A percentile compares a stretch with the other conserved stretches of the same genome.
These are phyloP conservation scores for Pseudocercospora vitis DNA, from an alignment of 2,329 filamentous ascomycete genomes.

Conservation along the genomic window DNA sequence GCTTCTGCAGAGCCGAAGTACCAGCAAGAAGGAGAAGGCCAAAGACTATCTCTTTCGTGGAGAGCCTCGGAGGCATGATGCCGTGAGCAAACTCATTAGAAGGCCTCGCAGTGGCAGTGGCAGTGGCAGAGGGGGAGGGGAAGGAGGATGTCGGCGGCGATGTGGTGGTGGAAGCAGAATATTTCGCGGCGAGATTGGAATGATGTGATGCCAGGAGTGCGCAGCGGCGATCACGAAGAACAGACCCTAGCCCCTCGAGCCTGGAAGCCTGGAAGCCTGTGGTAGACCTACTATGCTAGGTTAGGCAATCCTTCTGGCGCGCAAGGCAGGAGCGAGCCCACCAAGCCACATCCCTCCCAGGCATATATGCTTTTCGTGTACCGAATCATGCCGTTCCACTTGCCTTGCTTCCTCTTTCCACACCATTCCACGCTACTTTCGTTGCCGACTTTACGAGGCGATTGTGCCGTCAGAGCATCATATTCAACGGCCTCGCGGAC, in stretches of 20 bases:
- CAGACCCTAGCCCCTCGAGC: background rate
- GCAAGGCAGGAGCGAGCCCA: too few species aligned
- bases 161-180: background rate
- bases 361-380: too few species aligned
- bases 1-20: conserved; percentile 42
- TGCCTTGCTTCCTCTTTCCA: too few species aligned
- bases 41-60: conserved; percentile 5
- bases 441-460: too few species aligned
- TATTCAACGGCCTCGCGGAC: too few species aligned
- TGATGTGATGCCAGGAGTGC: background rate
- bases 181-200: background rate
- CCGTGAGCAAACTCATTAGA: conserved; percentile 24
- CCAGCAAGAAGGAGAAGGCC: conserved; percentile 32
- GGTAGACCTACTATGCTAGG: too few species aligned
- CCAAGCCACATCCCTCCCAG: too few species aligned
- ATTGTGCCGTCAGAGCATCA: too few species aligned
- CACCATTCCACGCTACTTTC: too few species aligned
- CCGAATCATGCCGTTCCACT: too few species aligned
- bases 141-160: background rate
- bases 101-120: background rate
- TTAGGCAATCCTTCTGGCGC: too few species aligned
- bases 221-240: background rate
- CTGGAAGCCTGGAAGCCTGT: background rate
- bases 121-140: background rate
- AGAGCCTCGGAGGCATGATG: conserved; percentile 30